Base-by-base conservation (phyloP, 345 rosid genomes). In the Theobroma cacao region DNA sequence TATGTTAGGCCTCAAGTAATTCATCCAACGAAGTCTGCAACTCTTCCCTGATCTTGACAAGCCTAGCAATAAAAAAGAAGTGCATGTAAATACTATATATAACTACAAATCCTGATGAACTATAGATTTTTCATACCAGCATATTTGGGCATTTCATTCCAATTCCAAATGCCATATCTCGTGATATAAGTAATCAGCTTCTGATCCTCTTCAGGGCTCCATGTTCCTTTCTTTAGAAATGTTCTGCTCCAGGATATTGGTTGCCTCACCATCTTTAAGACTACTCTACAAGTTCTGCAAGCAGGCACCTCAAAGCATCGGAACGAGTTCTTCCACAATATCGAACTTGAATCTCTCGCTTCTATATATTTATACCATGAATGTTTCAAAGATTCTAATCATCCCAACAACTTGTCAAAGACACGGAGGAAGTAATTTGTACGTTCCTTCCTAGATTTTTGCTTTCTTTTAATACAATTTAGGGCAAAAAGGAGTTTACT, bases 21-120 rank as follows among this genome's bases (percentile, higher is more conserved):
- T 91, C 81, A 89, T 75, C 95, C 93, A 91, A 31, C 91, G 87
- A 48, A 91, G 89, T 70, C 93, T 86, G 87, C 93, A 91, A 86
- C 95, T 91, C 87, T 91, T 91, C 38, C 93, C 92, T n/a, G 88
- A 77, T 67, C 93, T 82, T 59, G 48, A 76, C 75, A 90, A 74
- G 24, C 92, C 95, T 91, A 70, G 10, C 55, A 40, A 52, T 36
- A 28, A 48, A 71, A 33, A 38, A 0, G 0, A 18, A 71, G 20
- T 12, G 31, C 72, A 71, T 28, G 20, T 13, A 28, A 13, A 70
- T 1, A 41, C 53, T 41, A n/a, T n/a, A n/a, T n/a, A 24, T 53
- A 53, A 53, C 20, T 10, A 53, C 58, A 53, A 53, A 53, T 53
- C 10, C 34, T 63, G 13, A 79, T 28, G 1, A n/a, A n/a, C n/a